Evolutionary conservation across 1,139 yeast species (phyloP).

Genomic region (Zygosaccharomyces sapae): DNA sequence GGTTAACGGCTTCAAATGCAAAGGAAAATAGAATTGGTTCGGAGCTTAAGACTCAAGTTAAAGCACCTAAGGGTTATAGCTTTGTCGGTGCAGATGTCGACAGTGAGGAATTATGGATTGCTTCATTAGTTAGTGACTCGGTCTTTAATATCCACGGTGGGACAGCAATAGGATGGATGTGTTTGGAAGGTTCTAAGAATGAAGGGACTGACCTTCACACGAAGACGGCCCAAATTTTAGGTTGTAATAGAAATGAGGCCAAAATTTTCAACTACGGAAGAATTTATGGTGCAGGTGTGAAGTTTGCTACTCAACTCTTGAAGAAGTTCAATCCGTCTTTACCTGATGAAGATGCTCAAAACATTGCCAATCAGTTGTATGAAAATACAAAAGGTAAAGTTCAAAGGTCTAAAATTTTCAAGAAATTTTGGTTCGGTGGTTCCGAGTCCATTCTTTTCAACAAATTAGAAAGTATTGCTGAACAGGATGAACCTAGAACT

Average conservation of each 20-base stretch:
- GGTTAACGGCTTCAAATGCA: slow-evolving; percentile 97
- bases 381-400: slow-evolving; percentile 75
- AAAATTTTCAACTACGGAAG: slow-evolving; percentile 95
- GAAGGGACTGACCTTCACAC: slow-evolving; percentile 95
- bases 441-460: slow-evolving; percentile 91
- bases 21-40: slow-evolving; percentile 84
- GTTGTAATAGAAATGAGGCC: slow-evolving; percentile 87
- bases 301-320: slow-evolving; percentile 76
- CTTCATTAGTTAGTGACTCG: slow-evolving; percentile 90
- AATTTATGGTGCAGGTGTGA: slow-evolving; percentile 95
- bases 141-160: slow-evolving; percentile 88
- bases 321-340: slow-evolving; percentile 75
- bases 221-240: slow-evolving; percentile 84
- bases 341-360: slow-evolving; percentile 64
- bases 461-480: slow-evolving; percentile 81
- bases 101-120: slow-evolving; percentile 97
- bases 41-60: slow-evolving; percentile 79
- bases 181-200: slow-evolving; percentile 87
- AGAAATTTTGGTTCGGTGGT: slow-evolving; percentile 78
- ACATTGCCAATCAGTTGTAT: slow-evolving; percentile 65
- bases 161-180: slow-evolving; percentile 99
- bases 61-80: slow-evolving; percentile 84
- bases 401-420: slow-evolving; percentile 35
- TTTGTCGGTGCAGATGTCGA: slow-evolving; percentile 99
- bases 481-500: slow-evolving; percentile 75